These are phyloP conservation scores for Kwoniella europaea DNA, from an alignment of 768 basidiomycete species.

Conservation along the genomic window DNA sequence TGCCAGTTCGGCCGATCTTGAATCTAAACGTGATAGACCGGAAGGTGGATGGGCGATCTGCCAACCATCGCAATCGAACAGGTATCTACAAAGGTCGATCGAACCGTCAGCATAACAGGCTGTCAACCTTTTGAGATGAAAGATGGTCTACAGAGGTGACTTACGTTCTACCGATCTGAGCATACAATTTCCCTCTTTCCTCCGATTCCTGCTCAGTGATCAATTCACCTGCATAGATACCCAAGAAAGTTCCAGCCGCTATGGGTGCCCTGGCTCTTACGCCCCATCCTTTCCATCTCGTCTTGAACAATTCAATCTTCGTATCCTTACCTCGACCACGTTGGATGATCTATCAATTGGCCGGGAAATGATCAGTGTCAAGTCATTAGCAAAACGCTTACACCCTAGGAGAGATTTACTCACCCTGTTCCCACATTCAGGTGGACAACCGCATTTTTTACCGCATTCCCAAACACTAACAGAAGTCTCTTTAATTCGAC, in stretches of 20 bases:
- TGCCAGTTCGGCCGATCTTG: slow-evolving; percentile 39
- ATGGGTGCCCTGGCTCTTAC: slow-evolving; percentile 73
- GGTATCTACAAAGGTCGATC: slow-evolving; percentile 62
- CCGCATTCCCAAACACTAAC: slow-evolving; percentile 80
- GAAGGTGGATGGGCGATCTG: slow-evolving; percentile 61
- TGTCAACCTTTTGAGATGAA: too few relatives aligned
- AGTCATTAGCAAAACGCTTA: not conserved
- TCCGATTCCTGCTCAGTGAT: slow-evolving; percentile 73
- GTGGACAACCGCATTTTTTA: slow-evolving; percentile 76
- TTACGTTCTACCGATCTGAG: slow-evolving; percentile 52
- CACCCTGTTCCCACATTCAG: slow-evolving; percentile 81
- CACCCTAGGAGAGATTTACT: slow-evolving; percentile 41
- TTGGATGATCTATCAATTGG: slow-evolving; percentile 72
- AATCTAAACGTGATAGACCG: slow-evolving; percentile 43
- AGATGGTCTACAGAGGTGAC: slow-evolving; percentile 5
- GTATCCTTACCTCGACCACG: slow-evolving; percentile 71
- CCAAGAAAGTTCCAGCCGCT: slow-evolving; percentile 72
- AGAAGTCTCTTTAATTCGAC: slow-evolving; percentile 61
- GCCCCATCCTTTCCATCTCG: slow-evolving; percentile 79
- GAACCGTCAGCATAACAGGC: too few relatives aligned
- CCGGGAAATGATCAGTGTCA: not conserved
- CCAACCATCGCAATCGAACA: slow-evolving; percentile 81
- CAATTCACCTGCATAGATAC: slow-evolving; percentile 84
- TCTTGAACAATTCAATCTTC: slow-evolving; percentile 69
- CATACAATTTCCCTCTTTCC: slow-evolving; percentile 67